These are phyloP conservation scores for Monosporascus sp. DNA, from an alignment of 2,329 filamentous ascomycete species.

Conservation along the genomic window DNA sequence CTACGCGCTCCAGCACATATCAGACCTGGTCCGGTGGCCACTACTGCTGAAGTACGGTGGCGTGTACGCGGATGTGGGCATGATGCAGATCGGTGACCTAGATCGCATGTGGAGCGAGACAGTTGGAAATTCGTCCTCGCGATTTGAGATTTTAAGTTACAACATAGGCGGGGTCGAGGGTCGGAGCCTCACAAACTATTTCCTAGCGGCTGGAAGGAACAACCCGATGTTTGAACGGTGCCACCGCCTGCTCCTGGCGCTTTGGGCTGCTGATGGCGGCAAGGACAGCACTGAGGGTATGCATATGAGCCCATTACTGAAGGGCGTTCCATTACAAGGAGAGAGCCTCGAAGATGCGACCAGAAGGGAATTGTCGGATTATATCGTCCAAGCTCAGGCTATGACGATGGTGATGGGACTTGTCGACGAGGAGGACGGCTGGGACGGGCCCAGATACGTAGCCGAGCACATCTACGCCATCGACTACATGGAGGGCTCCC, in stretches of 20 bases:
- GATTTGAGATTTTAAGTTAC: conserved; percentile 43
- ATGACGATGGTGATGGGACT: conserved; percentile 46
- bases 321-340: conserved; percentile 35
- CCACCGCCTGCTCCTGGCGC: conserved; percentile 42
- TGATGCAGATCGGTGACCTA: conserved; percentile 52
- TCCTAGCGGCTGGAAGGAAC: conserved; percentile 29
- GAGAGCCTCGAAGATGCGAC: conserved; percentile 32
- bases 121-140: conserved; percentile 38
- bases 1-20: conserved; percentile 48
- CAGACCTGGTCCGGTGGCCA: conserved; percentile 53
- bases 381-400: conserved; percentile 51
- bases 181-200: conserved; percentile 42
- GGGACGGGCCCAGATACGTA: conserved; percentile 49
- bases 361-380: conserved; percentile 44
- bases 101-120: conserved; percentile 47
- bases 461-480: conserved; percentile 43
- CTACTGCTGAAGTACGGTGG: conserved; percentile 52
- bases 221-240: conserved; percentile 42
- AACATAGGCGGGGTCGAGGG: conserved; percentile 30
- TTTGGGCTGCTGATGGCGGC: conserved; percentile 43
- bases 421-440: conserved; percentile 42
- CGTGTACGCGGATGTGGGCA: conserved; percentile 51
- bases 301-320: conserved; percentile 40
- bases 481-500: conserved; percentile 43
- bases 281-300: conserved; percentile 46